These are phyloP conservation scores for Ceratobasidium sp. DNA, from an alignment of 1,284 basidiomycete genomes.

Conservation along the genomic window DNA sequence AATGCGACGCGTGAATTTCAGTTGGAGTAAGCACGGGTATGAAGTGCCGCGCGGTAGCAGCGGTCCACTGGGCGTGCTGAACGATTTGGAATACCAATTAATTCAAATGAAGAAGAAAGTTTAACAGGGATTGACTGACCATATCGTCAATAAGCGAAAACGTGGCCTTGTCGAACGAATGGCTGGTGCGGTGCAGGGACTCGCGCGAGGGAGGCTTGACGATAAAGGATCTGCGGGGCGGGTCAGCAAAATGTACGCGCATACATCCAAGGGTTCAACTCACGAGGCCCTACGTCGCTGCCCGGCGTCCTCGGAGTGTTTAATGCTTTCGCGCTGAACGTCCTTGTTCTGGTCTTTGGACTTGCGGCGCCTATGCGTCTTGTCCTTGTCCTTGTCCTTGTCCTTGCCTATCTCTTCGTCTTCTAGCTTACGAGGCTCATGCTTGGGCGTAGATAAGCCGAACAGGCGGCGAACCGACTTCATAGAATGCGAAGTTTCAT, in stretches of 20 bases:
- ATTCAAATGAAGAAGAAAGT: conserved; percentile 16
- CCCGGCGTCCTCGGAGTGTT: conserved; percentile 1
- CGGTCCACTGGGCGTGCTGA: conserved; percentile 32
- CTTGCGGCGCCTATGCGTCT: too few relatives aligned
- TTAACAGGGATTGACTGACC: conserved; percentile 11
- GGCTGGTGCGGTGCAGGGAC: conserved; percentile 8
- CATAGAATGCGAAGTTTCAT: conserved; percentile 34
- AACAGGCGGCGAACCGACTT: conserved; percentile 34
- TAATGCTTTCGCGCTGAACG: conserved; percentile 2
- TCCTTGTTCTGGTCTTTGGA: conserved; percentile 19
- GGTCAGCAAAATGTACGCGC: conserved; percentile 10
- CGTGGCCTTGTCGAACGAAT: conserved; percentile 40
- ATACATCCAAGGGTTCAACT: conserved; percentile 6
- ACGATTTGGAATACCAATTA: conserved; percentile 20
- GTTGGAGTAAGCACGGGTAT: conserved; percentile 32
- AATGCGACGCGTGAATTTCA: conserved; percentile 39
- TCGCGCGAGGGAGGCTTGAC: conserved; percentile 28
- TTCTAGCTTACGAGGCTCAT: conserved; percentile 30
- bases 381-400: not conserved
- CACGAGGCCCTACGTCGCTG: conserved; percentile 6
- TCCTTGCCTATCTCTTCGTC: conserved; percentile 32
- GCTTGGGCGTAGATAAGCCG: conserved; percentile 35
- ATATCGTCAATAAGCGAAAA: conserved; percentile 43
- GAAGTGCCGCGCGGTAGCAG: conserved; percentile 37
- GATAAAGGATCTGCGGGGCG: conserved; percentile 3